These are phyloP conservation scores for Xanthoconium stramineum DNA, from an alignment of 768 basidiomycete species.

Conservation along the genomic window DNA sequence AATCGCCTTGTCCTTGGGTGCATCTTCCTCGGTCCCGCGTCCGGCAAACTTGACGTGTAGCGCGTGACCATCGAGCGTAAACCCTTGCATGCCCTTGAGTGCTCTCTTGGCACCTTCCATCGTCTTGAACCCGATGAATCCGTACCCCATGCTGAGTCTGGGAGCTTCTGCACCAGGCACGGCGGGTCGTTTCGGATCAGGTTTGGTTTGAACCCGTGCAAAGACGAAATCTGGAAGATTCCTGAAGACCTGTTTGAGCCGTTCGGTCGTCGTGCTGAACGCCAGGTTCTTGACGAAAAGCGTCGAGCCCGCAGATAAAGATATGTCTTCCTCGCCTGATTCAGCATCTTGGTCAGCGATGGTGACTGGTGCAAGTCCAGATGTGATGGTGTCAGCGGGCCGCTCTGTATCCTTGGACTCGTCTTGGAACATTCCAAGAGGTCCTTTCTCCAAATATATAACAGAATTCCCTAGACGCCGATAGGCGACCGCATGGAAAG, in stretches of 20 bases:
- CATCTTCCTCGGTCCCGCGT: conserved; percentile 64
- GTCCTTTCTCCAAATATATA: conserved; percentile 91
- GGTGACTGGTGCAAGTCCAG: conserved; percentile 34
- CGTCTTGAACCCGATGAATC: conserved; percentile 89
- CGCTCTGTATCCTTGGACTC: conserved; percentile 24
- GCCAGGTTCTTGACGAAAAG: conserved; percentile 93
- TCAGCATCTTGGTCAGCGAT: conserved; percentile 43
- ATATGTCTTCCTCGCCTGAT: conserved; percentile 37
- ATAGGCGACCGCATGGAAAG: conserved; percentile 83
- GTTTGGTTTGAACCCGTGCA: conserved; percentile 88
- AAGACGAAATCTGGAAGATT: conserved; percentile 79
- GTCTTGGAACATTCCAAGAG: conserved; percentile 75
- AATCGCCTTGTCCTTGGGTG: conserved; percentile 34
- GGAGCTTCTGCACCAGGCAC: conserved; percentile 34
- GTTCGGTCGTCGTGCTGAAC: conserved; percentile 84
- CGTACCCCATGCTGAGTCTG: conserved; percentile 91
- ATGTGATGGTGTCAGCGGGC: conserved; percentile 9
- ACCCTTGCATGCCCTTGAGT: conserved; percentile 72
- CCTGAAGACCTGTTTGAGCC: conserved; percentile 65
- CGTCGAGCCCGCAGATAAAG: conserved; percentile 68
- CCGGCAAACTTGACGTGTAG: conserved; percentile 85
- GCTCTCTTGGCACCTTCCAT: conserved; percentile 71
- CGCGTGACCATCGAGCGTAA: conserved; percentile 83
- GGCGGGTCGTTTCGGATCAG: conserved; percentile 69
- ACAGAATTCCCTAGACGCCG: conserved; percentile 84